Evolutionary conservation across 208 protist species (phyloP), one percentile per base, ranked within the genome.

Genomic region (Crithidia bombi): DNA sequence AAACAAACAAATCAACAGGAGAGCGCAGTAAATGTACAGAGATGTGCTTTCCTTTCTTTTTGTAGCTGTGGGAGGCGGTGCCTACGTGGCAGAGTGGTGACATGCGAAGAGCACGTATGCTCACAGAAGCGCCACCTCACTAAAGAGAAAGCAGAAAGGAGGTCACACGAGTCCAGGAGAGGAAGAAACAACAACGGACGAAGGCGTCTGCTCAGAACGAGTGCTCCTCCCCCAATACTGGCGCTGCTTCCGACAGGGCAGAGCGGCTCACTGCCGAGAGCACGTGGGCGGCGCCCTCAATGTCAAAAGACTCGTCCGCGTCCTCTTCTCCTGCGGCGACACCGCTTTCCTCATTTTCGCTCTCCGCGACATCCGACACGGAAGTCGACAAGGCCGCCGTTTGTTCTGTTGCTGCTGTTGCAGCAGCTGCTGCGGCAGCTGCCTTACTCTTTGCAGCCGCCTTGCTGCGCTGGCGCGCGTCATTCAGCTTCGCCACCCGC

Each of bases 401-500:
- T 9, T 25, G 17, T 35, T 21, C 25, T 17, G 54, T 11, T 21
- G 54, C 23, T 36, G 26, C 41, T 21, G 63, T 32, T 35, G 63
- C 64, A 17, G 64, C 71, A 30, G 55, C 71, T 19, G 71, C 71
- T 41, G 63, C 57, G 44, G 61, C 70, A 11, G 28, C 54, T 50
- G 46, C 64, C 25, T 62, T 67, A 17, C 19, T 15, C 28, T 64
- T 65, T 17, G n/a, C 54, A 14, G 38, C 54, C 9, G 52, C 69
- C 59, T 85, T 78, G 6, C 57, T 62, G 58, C 77, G 77, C 57
- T 72, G 80, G 9, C 87, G 83, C 36, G 67, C 75, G 23, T 87
- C 73, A 21, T 78, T 76, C 38, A 87, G n/a, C 71, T 86, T 91
- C 51, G 79, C 71, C 15, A 84, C 75, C 5, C 91, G 83, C 77